phyloP scores from a whole-genome alignment of 176 grass and related monocot genomes.

The Olyra latifolia region DNA sequence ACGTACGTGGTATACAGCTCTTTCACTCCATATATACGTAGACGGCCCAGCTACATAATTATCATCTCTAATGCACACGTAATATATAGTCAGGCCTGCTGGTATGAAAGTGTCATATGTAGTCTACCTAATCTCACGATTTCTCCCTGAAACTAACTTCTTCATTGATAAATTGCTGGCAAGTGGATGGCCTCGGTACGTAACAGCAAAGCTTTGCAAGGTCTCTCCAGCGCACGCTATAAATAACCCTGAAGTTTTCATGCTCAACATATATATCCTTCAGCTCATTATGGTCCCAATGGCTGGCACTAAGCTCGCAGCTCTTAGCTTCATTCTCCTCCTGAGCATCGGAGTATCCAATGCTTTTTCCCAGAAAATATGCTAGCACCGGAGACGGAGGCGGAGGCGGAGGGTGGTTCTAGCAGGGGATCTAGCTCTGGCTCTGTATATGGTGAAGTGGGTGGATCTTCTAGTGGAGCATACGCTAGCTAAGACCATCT shows the following conservation, averaged over 20 bases:
- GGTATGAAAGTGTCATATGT: too few species aligned
- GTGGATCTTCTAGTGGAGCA: too few species aligned
- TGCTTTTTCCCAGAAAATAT: too few species aligned
- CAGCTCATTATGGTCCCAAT: not conserved
- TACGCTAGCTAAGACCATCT: too few species aligned
- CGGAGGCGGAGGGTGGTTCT: not conserved
- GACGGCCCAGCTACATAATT: too few species aligned
- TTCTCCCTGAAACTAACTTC: too few species aligned
- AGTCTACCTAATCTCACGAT: too few species aligned
- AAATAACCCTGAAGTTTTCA: not conserved
- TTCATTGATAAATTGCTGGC: too few species aligned
- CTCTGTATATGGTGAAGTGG: too few species aligned
- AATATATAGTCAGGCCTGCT: not conserved
- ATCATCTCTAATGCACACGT: not conserved
- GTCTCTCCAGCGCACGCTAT: not conserved
- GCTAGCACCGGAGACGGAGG: not conserved
- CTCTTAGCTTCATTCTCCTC: not conserved
- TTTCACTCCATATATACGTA: too few species aligned
- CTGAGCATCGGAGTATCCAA: not conserved
- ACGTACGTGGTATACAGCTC: not conserved
- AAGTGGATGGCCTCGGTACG: not conserved
- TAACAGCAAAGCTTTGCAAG: not conserved
- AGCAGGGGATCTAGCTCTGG: too few species aligned
- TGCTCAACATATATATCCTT: not conserved
- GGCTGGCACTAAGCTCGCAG: not conserved